These are phyloP conservation scores for Cicer pinnatifidum DNA, from an alignment of 306 rosid species.

Conservation along the genomic window DNA sequence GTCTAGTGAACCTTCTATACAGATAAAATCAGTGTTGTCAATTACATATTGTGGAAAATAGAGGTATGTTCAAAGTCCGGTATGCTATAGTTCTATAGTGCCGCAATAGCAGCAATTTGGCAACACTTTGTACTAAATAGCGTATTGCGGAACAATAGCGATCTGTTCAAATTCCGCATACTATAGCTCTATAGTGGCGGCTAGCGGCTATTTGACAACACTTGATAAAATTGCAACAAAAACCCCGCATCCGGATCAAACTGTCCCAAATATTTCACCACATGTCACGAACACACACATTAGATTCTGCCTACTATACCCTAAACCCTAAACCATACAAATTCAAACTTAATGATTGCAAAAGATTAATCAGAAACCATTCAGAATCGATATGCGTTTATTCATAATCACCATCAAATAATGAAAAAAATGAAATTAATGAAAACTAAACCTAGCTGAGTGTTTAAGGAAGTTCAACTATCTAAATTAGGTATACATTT, in stretches of 20 bases:
- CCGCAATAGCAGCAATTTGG: too few relatives aligned
- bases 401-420: not conserved
- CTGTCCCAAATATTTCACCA: slow-evolving; percentile 7
- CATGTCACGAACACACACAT: not conserved
- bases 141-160: too few relatives aligned
- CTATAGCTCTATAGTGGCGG: too few relatives aligned
- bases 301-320: slow-evolving; percentile 4
- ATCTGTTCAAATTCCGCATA: not conserved
- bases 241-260: too few relatives aligned
- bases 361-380: slow-evolving; percentile 17
- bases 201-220: too few relatives aligned
- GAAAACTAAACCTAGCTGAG: slow-evolving; percentile 22
- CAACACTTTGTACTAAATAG: too few relatives aligned
- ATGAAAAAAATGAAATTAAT: slow-evolving; percentile 23
- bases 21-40: slow-evolving; percentile 6
- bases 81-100: too few relatives aligned
- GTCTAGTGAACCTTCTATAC: slow-evolving; percentile 10
- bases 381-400: slow-evolving; percentile 4
- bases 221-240: too few relatives aligned
- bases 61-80: too few relatives aligned
- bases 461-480: slow-evolving; percentile 21
- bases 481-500: slow-evolving; percentile 26
- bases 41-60: too few relatives aligned
- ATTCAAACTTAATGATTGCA: not conserved
- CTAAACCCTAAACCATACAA: not conserved